Evolutionary conservation across 106 monocot species (phyloP).

Genomic region (Vanilla planifolia): DNA sequence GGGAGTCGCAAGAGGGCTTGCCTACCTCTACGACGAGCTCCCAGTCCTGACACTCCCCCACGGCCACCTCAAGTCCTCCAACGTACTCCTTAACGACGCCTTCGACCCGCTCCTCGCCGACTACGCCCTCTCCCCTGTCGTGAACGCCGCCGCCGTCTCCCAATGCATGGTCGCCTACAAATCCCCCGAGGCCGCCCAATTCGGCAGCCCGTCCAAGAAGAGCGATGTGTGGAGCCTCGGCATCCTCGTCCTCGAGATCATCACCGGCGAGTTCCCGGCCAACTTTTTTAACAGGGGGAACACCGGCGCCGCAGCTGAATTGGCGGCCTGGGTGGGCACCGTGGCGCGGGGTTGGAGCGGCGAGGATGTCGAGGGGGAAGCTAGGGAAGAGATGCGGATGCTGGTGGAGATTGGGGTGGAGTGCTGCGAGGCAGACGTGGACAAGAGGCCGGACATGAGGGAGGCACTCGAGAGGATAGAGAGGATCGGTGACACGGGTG

Average conservation of each 20-base stretch:
- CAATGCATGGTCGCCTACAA: constrained; percentile 79
- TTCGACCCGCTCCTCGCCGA: constrained; percentile 57
- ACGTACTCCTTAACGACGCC: constrained; percentile 52
- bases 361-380: constrained; percentile 37
- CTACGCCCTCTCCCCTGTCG: constrained; percentile 66
- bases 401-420: constrained; percentile 40
- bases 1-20: constrained; percentile 63
- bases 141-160: constrained; percentile 31
- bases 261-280: constrained; percentile 78
- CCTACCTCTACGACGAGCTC: constrained; percentile 53
- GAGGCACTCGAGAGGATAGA: constrained; percentile 33
- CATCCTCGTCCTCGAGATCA: constrained; percentile 64
- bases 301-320: constrained; percentile 11
- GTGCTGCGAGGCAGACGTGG: constrained; percentile 44
- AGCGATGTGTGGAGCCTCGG: constrained; percentile 93
- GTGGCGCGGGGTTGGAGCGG: constrained; percentile 24
- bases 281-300: constrained; percentile 32
- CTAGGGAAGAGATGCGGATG: constrained; percentile 35
- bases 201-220: constrained; percentile 46
- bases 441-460: constrained; percentile 34
- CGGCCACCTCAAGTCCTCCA: constrained; percentile 88
- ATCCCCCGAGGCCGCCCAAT: constrained; percentile 45
- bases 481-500: too few relatives aligned
- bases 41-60: constrained; percentile 61
- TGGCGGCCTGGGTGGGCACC: constrained; percentile 49